phyloP scores from a whole-genome alignment of 2,329 filamentous ascomycete species.

The Clarireedia homoeocarpa region DNA sequence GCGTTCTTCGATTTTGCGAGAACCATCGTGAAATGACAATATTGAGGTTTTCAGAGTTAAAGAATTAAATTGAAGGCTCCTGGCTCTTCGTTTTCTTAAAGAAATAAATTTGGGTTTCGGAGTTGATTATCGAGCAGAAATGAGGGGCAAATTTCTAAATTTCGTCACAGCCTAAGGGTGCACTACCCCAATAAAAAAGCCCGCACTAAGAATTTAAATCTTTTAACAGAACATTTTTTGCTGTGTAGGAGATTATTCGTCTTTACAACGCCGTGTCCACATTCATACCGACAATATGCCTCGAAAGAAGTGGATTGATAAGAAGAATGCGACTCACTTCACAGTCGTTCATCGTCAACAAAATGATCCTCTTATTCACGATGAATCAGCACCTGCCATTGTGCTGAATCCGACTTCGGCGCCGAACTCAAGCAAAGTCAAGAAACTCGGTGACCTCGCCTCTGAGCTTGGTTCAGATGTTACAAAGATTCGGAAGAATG shows the following conservation, averaged over 20 bases:
- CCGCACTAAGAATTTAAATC: conserved; percentile 8
- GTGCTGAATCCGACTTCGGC: conserved; percentile 65
- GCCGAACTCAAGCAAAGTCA: conserved; percentile 46
- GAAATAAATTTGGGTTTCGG: too few relatives aligned
- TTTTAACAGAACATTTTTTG: conserved; percentile 4
- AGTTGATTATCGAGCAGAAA: conserved; percentile 18
- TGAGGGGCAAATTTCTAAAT: conserved; percentile 11
- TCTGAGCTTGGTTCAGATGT: conserved; percentile 65
- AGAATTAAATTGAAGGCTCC: background rate
- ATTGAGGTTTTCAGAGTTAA: background rate
- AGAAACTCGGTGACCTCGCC: conserved; percentile 67
- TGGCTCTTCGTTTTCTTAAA: background rate
- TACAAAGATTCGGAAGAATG: conserved; percentile 68
- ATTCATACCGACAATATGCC: conserved; percentile 31
- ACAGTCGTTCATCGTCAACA: conserved; percentile 92
- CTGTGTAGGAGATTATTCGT: background rate
- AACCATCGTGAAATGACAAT: conserved; percentile 44
- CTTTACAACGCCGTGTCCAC: background rate
- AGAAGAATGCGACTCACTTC: conserved; percentile 89
- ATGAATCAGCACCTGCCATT: conserved; percentile 80
- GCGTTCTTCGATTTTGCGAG: conserved; percentile 90
- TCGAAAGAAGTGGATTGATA: conserved; percentile 51
- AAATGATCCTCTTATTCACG: conserved; percentile 95
- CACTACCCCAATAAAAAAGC: conserved; percentile 15
- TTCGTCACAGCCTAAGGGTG: conserved; percentile 1